These are phyloP conservation scores for Eucalyptus regnans DNA, from an alignment of 345 rosid genomes.

Conservation along the genomic window DNA sequence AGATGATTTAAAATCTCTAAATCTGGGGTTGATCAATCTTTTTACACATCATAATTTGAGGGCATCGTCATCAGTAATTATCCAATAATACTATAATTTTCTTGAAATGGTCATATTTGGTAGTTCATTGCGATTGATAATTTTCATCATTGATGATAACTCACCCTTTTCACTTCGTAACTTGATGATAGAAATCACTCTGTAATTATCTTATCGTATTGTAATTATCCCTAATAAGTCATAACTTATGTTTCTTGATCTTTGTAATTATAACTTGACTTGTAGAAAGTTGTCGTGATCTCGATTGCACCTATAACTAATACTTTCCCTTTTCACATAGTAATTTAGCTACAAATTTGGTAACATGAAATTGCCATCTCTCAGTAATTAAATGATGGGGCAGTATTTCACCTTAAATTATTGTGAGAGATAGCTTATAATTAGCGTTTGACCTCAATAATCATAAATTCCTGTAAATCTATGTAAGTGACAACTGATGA, in stretches of 20 bases:
- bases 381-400: not conserved
- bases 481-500: not conserved
- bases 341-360: not conserved
- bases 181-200: not conserved
- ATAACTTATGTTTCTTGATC: not conserved
- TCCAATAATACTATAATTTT: too few relatives aligned
- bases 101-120: not conserved
- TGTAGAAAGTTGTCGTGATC: not conserved
- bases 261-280: not conserved
- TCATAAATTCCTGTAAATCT: not conserved
- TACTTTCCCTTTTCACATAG: not conserved
- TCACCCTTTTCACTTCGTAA: not conserved
- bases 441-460: not conserved
- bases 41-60: not conserved
- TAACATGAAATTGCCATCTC: not conserved
- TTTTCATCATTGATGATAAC: not conserved
- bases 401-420: not conserved
- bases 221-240: not conserved
- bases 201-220: not conserved
- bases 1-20: not conserved
- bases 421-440: not conserved
- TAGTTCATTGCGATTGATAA: not conserved
- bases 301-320: not conserved
- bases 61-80: accelerated
- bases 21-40: accelerated